Conservation (phyloP, 257 asterid species). For the Prunella vulgaris region DNA sequence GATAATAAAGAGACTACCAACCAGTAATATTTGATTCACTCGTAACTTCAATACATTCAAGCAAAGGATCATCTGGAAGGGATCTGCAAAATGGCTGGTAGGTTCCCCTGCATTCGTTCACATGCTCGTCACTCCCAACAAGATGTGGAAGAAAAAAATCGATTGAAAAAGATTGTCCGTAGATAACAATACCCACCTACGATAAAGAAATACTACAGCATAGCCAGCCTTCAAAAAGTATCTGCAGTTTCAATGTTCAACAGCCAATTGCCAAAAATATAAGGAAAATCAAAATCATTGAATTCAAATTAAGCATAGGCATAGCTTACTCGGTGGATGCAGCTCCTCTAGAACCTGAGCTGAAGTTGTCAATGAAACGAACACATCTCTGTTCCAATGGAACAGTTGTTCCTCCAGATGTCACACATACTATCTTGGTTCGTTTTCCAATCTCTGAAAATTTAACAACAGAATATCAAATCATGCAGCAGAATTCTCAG, state of each 20-base stretch:
- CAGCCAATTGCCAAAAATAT: constrained; percentile 10
- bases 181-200: constrained; percentile 48
- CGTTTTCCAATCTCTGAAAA: constrained; percentile 39
- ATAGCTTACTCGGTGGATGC: constrained; percentile 82
- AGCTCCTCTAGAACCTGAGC: constrained; percentile 97
- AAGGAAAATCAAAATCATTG: background rate
- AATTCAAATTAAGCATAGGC: constrained; percentile 5
- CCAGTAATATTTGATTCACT: constrained; percentile 59
- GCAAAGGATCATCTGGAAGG: constrained; percentile 91
- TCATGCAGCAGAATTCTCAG: background rate
- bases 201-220: constrained; percentile 79
- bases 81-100: constrained; percentile 80
- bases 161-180: constrained; percentile 3
- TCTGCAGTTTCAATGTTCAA: constrained; percentile 41
- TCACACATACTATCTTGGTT: constrained; percentile 72
- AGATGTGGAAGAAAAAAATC: background rate
- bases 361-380: constrained; percentile 90
- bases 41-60: constrained; percentile 62
- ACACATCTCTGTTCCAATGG: constrained; percentile 93
- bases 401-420: constrained; percentile 97
- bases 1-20: constrained; percentile 26
- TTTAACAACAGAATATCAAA: background rate
- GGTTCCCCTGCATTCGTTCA: constrained; percentile 59
- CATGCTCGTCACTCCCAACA: constrained; percentile 1
- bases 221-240: constrained; percentile 88